Percentiles rank a stretch among this genome's conserved stretches.
Evolutionary conservation across 2,329 filamentous ascomycete species (phyloP).

Genomic region (Zymoseptoria passerinii): DNA sequence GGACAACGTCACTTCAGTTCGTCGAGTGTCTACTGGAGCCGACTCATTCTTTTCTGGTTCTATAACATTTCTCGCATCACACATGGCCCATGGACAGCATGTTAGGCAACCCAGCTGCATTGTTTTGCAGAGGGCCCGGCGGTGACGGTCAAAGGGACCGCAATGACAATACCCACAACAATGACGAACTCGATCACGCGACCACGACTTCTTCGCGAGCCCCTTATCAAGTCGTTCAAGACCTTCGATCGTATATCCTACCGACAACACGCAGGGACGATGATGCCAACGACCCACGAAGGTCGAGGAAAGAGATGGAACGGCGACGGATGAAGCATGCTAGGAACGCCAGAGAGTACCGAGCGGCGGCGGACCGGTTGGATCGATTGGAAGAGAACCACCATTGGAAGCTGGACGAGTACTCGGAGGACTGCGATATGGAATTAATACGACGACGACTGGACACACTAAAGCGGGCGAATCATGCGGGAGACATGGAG

Average conservation of each 20-base stretch:
- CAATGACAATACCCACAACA: background rate
- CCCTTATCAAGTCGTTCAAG: background rate
- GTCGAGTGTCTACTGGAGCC: background rate
- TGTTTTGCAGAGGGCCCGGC: background rate
- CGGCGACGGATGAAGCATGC: constrained; percentile 10
- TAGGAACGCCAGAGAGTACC: constrained; percentile 9
- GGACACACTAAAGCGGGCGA: constrained; percentile 13
- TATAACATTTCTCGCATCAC: background rate
- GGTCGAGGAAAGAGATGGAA: constrained; percentile 1
- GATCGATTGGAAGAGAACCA: constrained; percentile 17
- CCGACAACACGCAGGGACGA: background rate
- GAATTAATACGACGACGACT: constrained; percentile 11
- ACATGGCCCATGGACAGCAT: background rate
- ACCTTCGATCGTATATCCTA: background rate
- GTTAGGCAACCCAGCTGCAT: background rate
- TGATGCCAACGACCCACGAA: background rate
- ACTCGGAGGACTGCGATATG: constrained; percentile 14
- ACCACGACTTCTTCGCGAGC: background rate
- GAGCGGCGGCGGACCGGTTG: constrained; percentile 8
- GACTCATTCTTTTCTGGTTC: background rate
- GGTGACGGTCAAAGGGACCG: background rate
- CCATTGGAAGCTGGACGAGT: constrained; percentile 15
- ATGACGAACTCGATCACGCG: background rate
- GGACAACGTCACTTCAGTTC: background rate
- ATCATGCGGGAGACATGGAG: constrained; percentile 12